Percentiles rank a stretch among this genome's conserved stretches.
These are phyloP conservation scores for Penicillium nucicola DNA, from an alignment of 495 filamentous ascomycete genomes.

Conservation along the genomic window DNA sequence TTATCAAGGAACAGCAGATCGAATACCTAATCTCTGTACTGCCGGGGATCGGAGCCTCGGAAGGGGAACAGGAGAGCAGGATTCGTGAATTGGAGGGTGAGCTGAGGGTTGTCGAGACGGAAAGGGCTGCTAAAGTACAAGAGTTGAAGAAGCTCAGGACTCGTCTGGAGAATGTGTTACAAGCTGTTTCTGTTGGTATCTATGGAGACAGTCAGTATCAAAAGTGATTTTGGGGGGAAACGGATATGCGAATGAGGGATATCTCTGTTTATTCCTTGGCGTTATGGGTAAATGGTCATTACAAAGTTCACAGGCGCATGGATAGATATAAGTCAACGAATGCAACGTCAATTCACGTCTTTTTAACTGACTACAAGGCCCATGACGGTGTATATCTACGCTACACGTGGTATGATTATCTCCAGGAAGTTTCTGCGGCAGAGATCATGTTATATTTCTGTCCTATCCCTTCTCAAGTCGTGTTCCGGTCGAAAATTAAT, in stretches of 20 bases:
- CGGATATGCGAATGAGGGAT: neutral
- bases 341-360: neutral
- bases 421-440: too few species aligned
- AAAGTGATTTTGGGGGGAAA: neutral
- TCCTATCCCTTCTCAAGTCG: too few species aligned
- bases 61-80: slow-evolving; percentile 72
- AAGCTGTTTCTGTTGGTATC: slow-evolving; percentile 37
- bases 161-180: slow-evolving; percentile 61
- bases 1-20: slow-evolving; percentile 92
- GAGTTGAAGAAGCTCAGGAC: slow-evolving; percentile 68
- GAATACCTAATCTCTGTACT: slow-evolving; percentile 78
- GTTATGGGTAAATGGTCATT: neutral
- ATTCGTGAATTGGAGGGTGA: slow-evolving; percentile 76
- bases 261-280: neutral
- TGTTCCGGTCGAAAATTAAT: too few species aligned
- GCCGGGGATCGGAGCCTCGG: slow-evolving; percentile 83
- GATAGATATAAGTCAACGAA: neutral
- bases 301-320: neutral
- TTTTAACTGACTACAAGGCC: neutral
- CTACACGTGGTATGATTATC: too few species aligned
- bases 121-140: slow-evolving; percentile 64
- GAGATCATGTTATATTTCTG: too few species aligned
- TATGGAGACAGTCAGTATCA: slow-evolving; percentile 26
- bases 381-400: too few species aligned
- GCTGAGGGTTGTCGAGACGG: slow-evolving; percentile 67